phyloP scores from a whole-genome alignment of 2,329 filamentous ascomycete genomes.

The Ophiostoma quercus region DNA sequence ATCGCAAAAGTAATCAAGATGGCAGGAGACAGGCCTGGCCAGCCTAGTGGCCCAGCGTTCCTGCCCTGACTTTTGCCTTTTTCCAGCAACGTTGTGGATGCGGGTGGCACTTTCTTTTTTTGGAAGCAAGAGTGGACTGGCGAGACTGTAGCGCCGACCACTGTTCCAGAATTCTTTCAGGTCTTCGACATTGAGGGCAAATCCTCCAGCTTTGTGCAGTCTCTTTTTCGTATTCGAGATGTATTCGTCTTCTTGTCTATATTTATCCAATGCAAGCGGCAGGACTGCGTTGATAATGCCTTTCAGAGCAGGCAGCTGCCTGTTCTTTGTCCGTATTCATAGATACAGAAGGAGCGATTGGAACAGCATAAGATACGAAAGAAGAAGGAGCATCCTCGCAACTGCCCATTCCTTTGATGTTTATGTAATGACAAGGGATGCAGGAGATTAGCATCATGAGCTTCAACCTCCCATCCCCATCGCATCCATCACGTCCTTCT shows the following conservation, averaged over 20 bases:
- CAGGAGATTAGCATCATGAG: conserved; percentile 13
- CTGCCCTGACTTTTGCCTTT: background rate
- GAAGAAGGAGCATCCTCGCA: background rate
- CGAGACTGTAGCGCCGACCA: background rate
- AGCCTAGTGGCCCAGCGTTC: background rate
- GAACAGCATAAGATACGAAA: background rate
- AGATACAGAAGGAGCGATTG: background rate
- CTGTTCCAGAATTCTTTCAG: conserved; percentile 19
- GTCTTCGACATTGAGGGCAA: background rate
- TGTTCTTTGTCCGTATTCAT: background rate
- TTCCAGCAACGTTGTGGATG: conserved; percentile 9
- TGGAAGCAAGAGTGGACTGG: conserved; percentile 17
- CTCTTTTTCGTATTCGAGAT: conserved; percentile 3
- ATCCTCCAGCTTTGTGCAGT: background rate
- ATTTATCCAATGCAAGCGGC: background rate
- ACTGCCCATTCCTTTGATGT: conserved; percentile 9
- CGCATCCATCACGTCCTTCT: background rate
- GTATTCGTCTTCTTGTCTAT: background rate
- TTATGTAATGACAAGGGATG: background rate
- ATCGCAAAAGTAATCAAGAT: background rate
- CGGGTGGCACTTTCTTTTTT: conserved; percentile 22
- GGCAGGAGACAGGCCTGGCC: background rate
- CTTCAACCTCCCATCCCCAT: background rate
- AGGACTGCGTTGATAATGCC: background rate
- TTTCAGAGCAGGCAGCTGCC: background rate